Evolutionary conservation across 108 stramenopile genomes (phyloP).

Genomic region (Skeletonema tropicum): DNA sequence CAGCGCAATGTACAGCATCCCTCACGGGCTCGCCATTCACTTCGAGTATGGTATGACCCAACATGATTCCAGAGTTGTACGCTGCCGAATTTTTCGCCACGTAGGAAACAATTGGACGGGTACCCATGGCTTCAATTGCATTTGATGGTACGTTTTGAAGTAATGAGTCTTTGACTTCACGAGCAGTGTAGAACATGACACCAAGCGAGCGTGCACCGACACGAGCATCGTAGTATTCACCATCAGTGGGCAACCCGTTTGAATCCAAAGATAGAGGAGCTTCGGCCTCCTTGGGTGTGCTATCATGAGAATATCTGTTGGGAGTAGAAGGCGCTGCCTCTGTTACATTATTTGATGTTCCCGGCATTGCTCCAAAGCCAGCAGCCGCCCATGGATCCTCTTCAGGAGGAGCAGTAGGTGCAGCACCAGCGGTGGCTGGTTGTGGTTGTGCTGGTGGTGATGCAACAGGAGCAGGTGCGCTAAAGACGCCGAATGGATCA

Average conservation of each 20-base stretch:
- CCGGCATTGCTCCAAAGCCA: background rate
- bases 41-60: slow-evolving; percentile 31
- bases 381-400: slow-evolving; percentile 20
- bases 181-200: slow-evolving; percentile 44
- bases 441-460: slow-evolving; percentile 1
- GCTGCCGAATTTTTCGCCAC: slow-evolving; percentile 34
- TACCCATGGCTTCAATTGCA: slow-evolving; percentile 24
- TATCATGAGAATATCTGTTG: slow-evolving; percentile 2
- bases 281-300: background rate
- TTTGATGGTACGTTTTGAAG: slow-evolving; percentile 19
- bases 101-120: slow-evolving; percentile 38
- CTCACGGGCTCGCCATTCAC: slow-evolving; percentile 30
- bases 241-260: slow-evolving; percentile 34
- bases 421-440: background rate
- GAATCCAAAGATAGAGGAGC: slow-evolving; percentile 23
- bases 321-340: background rate
- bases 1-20: slow-evolving; percentile 13
- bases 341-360: background rate
- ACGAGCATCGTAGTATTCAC: slow-evolving; percentile 48
- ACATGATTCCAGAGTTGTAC: slow-evolving; percentile 18
- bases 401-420: background rate
- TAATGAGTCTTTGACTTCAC: slow-evolving; percentile 24
- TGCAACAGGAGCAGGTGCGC: slow-evolving; percentile 12
- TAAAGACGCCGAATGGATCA: slow-evolving; percentile 38
- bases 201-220: slow-evolving; percentile 27